These are phyloP conservation scores for Misopates orontium DNA, from an alignment of 257 asterid species.

Conservation along the genomic window DNA sequence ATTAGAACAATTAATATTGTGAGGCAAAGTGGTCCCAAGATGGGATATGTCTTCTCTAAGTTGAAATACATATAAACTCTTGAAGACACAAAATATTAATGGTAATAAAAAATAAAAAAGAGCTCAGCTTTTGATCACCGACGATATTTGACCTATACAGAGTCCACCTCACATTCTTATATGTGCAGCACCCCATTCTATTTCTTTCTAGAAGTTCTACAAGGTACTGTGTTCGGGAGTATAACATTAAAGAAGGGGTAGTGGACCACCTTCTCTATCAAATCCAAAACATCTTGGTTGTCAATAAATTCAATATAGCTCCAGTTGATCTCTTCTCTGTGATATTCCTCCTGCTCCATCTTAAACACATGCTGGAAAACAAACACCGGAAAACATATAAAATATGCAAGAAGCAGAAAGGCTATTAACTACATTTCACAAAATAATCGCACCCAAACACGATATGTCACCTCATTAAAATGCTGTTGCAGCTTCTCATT, in stretches of 20 bases:
- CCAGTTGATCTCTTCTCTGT: slow-evolving; percentile 88
- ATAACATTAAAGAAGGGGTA: slow-evolving; percentile 18
- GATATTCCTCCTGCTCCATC: slow-evolving; percentile 99
- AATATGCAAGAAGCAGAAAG: slow-evolving; percentile 16
- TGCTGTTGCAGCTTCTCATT: slow-evolving; percentile 99
- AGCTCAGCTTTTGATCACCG: too few relatives aligned
- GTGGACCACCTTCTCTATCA: slow-evolving; percentile 83
- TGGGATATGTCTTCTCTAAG: background rate
- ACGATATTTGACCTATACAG: background rate
- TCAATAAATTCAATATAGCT: slow-evolving; percentile 98
- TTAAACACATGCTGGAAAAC: slow-evolving; percentile 91
- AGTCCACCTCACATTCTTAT: slow-evolving; percentile 4
- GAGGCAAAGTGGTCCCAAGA: slow-evolving; percentile 13
- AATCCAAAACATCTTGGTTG: slow-evolving; percentile 98
- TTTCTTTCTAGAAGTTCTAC: background rate
- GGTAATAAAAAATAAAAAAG: too few relatives aligned
- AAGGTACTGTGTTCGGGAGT: slow-evolving; percentile 9
- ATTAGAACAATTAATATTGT: slow-evolving; percentile 4
- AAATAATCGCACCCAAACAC: slow-evolving; percentile 24
- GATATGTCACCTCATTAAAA: slow-evolving; percentile 83
- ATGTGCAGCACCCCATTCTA: slow-evolving; percentile 8
- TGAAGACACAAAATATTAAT: too few relatives aligned
- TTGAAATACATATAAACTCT: too few relatives aligned
- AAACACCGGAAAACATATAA: slow-evolving; percentile 24
- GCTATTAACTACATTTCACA: slow-evolving; percentile 24